Base-by-base conservation (phyloP, 371 early-diverging fungal genomes). In the Mortierella sp. region DNA sequence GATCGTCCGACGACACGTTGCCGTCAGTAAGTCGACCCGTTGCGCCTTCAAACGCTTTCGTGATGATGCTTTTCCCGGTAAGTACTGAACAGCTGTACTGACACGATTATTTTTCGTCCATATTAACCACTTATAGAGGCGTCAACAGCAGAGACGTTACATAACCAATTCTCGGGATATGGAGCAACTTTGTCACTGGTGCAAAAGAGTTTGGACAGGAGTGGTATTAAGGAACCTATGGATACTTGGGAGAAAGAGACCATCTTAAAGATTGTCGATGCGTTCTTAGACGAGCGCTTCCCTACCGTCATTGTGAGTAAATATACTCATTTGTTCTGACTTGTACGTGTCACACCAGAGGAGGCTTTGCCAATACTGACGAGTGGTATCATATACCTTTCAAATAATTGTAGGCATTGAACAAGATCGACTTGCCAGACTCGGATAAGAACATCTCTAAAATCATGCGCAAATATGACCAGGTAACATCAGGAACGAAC, bases 341-440 rank as follows among this genome's bases (percentile, higher is more conserved):
- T 51, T 16, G 51, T 51, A 5, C 21, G 51, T 21, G 16, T 21
- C 51, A 51, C 21, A 18, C 16, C 51, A 51, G 16, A 21, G 27
- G 7, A 56, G 41, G 29, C 7, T 21, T 38, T 54, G 51, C 43
- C 5, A 41, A 41, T 14, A 21, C 35, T 70, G 55, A 55, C 18
- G 38, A 16, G 41, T 32, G 46, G 8, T 55, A 3, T 58, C 27
- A 38, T 27, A 10, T 51, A 46, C 51, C 4, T 18, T 21, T 51
- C 18, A 21, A 51, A 21, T 18, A 21, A 51, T 32, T 21, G 3
- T 38, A 90, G 91, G 96, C 96, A 4, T 86, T 96, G 60, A 96
- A 96, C 88, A 96, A 96, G 77, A 95, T 96, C 54, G 96, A 96
- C 77, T 89, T 95, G 79, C 93, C 96, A 1, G 96, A 96, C 74